Percentiles rank a stretch among this genome's conserved stretches.
These are phyloP conservation scores for Picea glauca DNA, from an alignment of 75 land plant genomes.

Conservation along the genomic window DNA sequence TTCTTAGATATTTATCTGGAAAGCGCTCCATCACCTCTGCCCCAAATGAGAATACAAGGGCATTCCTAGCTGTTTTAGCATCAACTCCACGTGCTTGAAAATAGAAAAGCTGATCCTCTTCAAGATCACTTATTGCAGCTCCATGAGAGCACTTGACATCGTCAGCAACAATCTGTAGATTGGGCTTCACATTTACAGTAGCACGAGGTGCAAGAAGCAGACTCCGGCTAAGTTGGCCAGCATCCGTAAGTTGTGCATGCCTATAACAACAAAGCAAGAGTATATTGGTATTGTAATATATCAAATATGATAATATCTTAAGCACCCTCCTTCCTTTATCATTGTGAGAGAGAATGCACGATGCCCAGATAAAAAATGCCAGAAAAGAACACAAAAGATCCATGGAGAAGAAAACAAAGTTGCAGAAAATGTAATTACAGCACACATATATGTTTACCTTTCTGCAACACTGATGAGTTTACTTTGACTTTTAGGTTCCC, in stretches of 20 bases:
- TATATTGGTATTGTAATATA: background rate
- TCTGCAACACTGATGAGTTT: no score
- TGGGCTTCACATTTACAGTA: conserved; percentile 89
- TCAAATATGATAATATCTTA: background rate
- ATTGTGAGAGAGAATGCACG: background rate
- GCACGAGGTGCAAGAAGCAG: conserved; percentile 87
- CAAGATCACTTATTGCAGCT: conserved; percentile 94
- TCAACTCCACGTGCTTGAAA: conserved; percentile 88
- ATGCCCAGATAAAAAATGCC: background rate
- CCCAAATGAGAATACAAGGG: conserved; percentile 85
- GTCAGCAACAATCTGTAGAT: conserved; percentile 91
- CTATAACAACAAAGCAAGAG: conserved; percentile 28
- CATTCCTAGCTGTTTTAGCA: conserved; percentile 68
- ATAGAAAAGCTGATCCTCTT: conserved; percentile 90
- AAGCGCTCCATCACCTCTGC: conserved; percentile 69
- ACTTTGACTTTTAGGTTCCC: no score
- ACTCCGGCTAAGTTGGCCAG: conserved; percentile 89
- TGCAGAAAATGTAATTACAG: no score
- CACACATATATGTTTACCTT: no score
- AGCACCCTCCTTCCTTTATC: background rate
- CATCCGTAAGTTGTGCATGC: conserved; percentile 95
- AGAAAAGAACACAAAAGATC: background rate
- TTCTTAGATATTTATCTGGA: conserved; percentile 29
- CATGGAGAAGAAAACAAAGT: background rate
- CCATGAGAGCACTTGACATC: conserved; percentile 99